These are phyloP conservation scores for Capronia americana DNA, from an alignment of 2,329 filamentous ascomycete species.

Conservation along the genomic window DNA sequence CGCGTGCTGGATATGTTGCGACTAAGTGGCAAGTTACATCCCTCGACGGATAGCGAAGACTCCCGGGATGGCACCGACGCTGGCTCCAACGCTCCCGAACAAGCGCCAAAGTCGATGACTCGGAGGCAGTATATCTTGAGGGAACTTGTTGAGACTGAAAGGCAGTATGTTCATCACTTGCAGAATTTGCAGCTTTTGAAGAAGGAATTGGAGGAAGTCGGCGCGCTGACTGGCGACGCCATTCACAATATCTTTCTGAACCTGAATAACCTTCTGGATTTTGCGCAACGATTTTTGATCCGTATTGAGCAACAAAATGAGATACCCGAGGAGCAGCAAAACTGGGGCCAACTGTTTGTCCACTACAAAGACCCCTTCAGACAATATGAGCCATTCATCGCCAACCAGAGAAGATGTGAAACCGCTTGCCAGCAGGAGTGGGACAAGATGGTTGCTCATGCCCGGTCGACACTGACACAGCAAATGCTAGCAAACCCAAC, in stretches of 20 bases:
- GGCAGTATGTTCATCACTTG: constrained; percentile 96
- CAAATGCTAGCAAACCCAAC: constrained; percentile 86
- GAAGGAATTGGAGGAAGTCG: constrained; percentile 84
- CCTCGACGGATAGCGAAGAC: constrained; percentile 51
- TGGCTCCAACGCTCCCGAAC: constrained; percentile 45
- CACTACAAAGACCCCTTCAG: constrained; percentile 84
- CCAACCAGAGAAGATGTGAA: constrained; percentile 91
- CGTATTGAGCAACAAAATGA: constrained; percentile 95
- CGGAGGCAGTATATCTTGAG: constrained; percentile 87
- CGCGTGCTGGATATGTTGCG: constrained; percentile 87
- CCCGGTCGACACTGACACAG: constrained; percentile 67
- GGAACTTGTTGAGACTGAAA: constrained; percentile 91
- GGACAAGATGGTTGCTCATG: constrained; percentile 78
- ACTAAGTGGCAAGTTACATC: constrained; percentile 73
- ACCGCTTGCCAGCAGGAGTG: constrained; percentile 83
- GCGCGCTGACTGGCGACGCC: constrained; percentile 84
- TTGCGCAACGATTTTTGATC: constrained; percentile 93
- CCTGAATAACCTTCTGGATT: constrained; percentile 91
- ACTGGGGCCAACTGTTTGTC: constrained; percentile 93
- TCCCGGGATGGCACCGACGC: constrained; percentile 53
- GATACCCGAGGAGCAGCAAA: constrained; percentile 74
- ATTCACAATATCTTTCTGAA: constrained; percentile 97
- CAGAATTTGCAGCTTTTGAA: constrained; percentile 94
- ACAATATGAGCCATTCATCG: constrained; percentile 96
- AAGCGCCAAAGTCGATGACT: constrained; percentile 59